These are phyloP conservation scores for Symbiodinium natans DNA, from an alignment of 73 alveolate genomes.

Conservation along the genomic window DNA sequence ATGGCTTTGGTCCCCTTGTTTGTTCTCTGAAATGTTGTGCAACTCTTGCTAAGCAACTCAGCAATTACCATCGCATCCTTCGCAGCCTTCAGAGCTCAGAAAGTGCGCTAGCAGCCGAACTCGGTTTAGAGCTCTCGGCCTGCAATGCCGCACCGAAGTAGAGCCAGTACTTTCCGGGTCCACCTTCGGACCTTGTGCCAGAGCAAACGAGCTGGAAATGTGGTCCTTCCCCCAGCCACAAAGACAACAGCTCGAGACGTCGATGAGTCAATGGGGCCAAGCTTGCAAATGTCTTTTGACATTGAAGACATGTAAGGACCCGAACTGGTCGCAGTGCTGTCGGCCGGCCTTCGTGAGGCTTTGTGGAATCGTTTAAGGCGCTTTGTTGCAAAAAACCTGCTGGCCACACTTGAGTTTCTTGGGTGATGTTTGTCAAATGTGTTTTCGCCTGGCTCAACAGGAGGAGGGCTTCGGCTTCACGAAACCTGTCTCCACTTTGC, in stretches of 20 bases:
- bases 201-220: no score
- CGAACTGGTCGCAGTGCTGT: neutral
- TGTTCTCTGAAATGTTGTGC: no score
- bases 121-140: neutral
- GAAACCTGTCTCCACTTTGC: neutral
- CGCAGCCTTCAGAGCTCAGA: slow-evolving; percentile 14
- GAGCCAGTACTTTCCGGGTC: neutral
- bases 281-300: no score
- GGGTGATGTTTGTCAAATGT: neutral
- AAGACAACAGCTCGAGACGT: neutral
- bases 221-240: no score
- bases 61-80: slow-evolving; percentile 39
- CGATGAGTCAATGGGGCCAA: no score
- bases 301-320: neutral
- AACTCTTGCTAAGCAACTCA: neutral
- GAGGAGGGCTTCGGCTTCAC: slow-evolving; percentile 1
- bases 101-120: neutral
- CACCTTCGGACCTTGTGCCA: neutral
- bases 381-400: no score
- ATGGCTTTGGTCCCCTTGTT: no score
- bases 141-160: neutral
- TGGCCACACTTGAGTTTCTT: no score
- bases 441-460: neutral
- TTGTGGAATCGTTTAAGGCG: neutral
- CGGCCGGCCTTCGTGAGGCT: neutral